Percentiles rank a stretch among this genome's conserved stretches.
These are phyloP conservation scores for Phytophthora pseudosyringae DNA, from an alignment of 352 stramenopile genomes.

Conservation along the genomic window DNA sequence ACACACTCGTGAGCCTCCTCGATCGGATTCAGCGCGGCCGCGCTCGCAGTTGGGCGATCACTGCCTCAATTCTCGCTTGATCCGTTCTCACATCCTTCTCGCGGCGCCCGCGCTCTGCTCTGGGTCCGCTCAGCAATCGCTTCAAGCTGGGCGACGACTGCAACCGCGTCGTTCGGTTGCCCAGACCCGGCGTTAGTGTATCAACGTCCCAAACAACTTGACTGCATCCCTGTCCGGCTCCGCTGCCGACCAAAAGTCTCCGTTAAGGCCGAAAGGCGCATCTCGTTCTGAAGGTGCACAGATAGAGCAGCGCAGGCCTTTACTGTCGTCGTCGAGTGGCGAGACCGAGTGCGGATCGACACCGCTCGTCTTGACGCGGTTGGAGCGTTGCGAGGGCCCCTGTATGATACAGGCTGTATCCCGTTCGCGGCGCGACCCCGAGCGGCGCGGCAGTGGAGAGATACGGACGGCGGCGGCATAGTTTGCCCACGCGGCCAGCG, in stretches of 20 bases:
- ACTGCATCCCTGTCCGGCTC: background rate
- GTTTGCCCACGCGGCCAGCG: conserved; percentile 12
- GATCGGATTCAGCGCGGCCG: conserved; percentile 23
- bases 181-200: background rate
- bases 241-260: background rate
- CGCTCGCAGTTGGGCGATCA: conserved; percentile 11
- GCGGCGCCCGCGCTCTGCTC: conserved; percentile 1
- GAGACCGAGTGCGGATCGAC: conserved; percentile 1
- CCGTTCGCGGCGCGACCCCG: background rate
- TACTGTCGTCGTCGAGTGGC: conserved; percentile 15
- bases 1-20: conserved; percentile 12
- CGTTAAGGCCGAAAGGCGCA: background rate
- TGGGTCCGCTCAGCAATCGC: conserved; percentile 29
- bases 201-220: background rate
- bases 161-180: conserved; percentile 22
- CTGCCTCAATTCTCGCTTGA: conserved; percentile 16
- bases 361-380: conserved; percentile 20
- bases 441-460: conserved; percentile 13
- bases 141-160: conserved; percentile 6
- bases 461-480: conserved; percentile 32
- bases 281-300: background rate
- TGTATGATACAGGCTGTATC: conserved; percentile 1
- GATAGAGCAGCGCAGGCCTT: conserved; percentile 3
- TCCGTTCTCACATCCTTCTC: conserved; percentile 22
- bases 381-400: conserved; percentile 14